These are phyloP conservation scores for Trichaptum fuscoviolaceum DNA, from an alignment of 768 basidiomycete species.

Conservation along the genomic window DNA sequence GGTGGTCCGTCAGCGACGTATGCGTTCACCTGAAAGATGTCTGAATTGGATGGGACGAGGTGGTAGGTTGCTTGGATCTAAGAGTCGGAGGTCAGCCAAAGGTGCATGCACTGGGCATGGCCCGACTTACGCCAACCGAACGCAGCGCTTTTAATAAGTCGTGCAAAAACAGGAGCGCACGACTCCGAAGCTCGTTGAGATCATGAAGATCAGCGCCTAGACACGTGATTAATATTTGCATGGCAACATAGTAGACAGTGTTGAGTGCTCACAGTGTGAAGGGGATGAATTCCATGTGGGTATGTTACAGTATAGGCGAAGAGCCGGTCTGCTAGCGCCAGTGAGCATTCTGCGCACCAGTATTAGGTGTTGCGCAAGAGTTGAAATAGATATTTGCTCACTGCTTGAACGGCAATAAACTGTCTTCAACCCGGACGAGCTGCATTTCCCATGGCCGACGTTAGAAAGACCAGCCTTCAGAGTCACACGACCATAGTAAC, in stretches of 20 bases:
- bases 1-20: conserved; percentile 35
- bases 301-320: conserved; percentile 59
- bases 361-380: conserved; percentile 9
- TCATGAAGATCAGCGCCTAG: conserved; percentile 64
- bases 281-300: conserved; percentile 61
- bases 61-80: conserved; percentile 61
- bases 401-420: conserved; percentile 60
- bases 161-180: conserved; percentile 60
- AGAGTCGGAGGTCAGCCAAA: conserved; percentile 6
- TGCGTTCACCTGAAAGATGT: conserved; percentile 34
- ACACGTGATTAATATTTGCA: neutral
- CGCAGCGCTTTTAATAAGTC: conserved; percentile 55
- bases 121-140: conserved; percentile 48
- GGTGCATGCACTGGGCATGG: conserved; percentile 6
- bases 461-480: conserved; percentile 9
- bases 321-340: conserved; percentile 37
- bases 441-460: conserved; percentile 20
- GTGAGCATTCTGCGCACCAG: conserved; percentile 37
- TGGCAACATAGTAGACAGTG: neutral
- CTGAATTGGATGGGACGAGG: conserved; percentile 54
- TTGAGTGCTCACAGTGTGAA: conserved; percentile 45
- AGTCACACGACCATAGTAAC: conserved; percentile 3
- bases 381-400: conserved; percentile 24
- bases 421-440: conserved; percentile 49
- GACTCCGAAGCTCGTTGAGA: conserved; percentile 57